phyloP scores from a whole-genome alignment of 139 green algal genomes.

The Haematococcus lacustris region DNA sequence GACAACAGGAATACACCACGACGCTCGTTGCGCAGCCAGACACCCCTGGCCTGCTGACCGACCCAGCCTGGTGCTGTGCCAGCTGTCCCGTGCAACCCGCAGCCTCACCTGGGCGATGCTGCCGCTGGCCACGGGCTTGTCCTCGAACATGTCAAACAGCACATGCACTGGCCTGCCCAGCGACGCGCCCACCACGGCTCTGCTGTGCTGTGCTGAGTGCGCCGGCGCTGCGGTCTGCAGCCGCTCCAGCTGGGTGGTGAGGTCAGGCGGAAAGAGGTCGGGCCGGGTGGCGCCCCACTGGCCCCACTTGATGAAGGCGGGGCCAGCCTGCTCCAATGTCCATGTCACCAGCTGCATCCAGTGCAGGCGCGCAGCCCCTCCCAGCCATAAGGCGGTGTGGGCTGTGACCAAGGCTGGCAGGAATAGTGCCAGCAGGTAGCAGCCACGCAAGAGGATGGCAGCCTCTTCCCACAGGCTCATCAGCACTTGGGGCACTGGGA shows the following conservation, averaged over 20 bases:
- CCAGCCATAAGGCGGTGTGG: slow-evolving; percentile 34
- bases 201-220: slow-evolving; percentile 33
- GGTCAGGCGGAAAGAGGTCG: slow-evolving; percentile 87
- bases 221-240: slow-evolving; percentile 57
- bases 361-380: slow-evolving; percentile 12
- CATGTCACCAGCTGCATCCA: slow-evolving; percentile 72
- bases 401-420: slow-evolving; percentile 39
- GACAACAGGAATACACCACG: too few relatives aligned
- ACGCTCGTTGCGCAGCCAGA: too few relatives aligned
- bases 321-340: slow-evolving; percentile 62
- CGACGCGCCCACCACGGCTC: not conserved
- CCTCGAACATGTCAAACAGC: slow-evolving; percentile 84
- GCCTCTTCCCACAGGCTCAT: too few relatives aligned
- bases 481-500: too few relatives aligned
- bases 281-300: slow-evolving; percentile 77
- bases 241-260: slow-evolving; percentile 58
- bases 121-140: slow-evolving; percentile 78
- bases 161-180: not conserved
- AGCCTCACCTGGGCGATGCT: slow-evolving; percentile 96
- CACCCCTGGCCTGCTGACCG: too few relatives aligned
- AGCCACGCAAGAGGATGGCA: slow-evolving; percentile 25
- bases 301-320: slow-evolving; percentile 84
- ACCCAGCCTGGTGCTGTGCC: too few relatives aligned
- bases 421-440: slow-evolving; percentile 64
- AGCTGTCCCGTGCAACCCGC: too few relatives aligned